Base-by-base conservation (phyloP, 306 rosid species). In the Sechiopsis laciniata region DNA sequence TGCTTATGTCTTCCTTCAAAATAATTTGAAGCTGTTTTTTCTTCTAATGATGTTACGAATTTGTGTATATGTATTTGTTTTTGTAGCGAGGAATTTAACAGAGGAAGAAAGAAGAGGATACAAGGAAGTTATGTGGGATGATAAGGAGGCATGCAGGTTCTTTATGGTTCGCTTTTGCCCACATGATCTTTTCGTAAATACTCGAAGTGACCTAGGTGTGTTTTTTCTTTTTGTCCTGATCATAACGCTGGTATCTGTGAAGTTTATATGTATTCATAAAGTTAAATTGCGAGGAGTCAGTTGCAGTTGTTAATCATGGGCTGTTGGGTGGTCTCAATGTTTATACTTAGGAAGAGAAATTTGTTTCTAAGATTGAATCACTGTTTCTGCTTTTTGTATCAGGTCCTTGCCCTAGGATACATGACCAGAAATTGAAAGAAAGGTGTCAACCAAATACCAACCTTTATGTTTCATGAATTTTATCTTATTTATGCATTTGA, bases 161-260 rank as follows among this genome's bases (percentile, higher is more conserved):
- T 95, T 84, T 81, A 95, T 95, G 99, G 91, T 95, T 75, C 95
- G 99, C 14, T 95, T 95, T 84, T 95, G 99, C 65, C 99, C 99
- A 70, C 99, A 91, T 54, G 97, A 95, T 88, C 99, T 95, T 67
- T 95, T 95, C 64, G 88, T 95, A 78, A 95, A 95, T 76, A 95
- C 99, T 0, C 92, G 99, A 68, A 91, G 99, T 71, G 99, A 95
- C 85, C 86, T 95, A 2, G 99, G 99, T 95, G 76, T 45, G 96
- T 84, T 61, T 60, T 46, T 59, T 40, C 21, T 55, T 55, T 46
- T 45, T 32, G 3, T 40, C 5, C 16, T 37, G 7, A 54, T 20
- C 20, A 21, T 46, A 20, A 11, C 19, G 6, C 16, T 21, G 73
- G 37, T 46, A 11, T 67, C 32, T 65, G 32, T 5, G 56, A 67